phyloP scores from a whole-genome alignment of 2,329 filamentous ascomycete species.

The Cladophialophora psammophila region DNA sequence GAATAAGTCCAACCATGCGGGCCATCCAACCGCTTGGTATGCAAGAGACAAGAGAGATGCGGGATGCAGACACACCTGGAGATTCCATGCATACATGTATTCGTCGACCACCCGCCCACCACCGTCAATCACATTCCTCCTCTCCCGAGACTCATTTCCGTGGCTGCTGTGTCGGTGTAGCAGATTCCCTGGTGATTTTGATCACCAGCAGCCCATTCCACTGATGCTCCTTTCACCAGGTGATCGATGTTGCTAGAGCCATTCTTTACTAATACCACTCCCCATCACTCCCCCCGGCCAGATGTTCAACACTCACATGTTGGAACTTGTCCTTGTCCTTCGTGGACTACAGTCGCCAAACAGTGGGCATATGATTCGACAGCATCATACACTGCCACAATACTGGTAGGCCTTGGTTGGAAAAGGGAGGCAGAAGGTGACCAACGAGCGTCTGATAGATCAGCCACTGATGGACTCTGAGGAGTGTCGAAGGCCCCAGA shows the following conservation, averaged over 20 bases:
- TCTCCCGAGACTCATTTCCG: neutral
- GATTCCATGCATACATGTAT: neutral
- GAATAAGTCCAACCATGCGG: neutral
- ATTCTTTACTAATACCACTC: neutral
- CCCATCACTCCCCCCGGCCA: neutral
- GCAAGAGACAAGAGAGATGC: neutral
- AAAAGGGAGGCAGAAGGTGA: neutral
- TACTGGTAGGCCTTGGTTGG: neutral
- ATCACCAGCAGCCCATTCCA: neutral
- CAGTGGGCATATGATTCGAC: neutral
- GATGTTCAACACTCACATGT: neutral
- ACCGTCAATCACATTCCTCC: neutral
- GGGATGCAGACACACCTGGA: neutral
- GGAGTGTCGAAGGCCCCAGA: neutral
- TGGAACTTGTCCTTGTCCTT: neutral
- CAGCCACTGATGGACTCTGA: neutral
- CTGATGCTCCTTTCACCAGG: neutral
- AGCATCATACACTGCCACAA: neutral
- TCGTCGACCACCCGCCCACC: neutral
- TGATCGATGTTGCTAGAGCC: neutral
- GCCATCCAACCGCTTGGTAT: neutral
- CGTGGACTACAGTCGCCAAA: neutral
- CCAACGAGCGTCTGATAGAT: neutral
- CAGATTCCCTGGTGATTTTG: neutral
- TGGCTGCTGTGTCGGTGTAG: neutral